Percentiles rank a stretch among this genome's conserved stretches.
Evolutionary conservation across 495 filamentous ascomycete species (phyloP).

Genomic region (Hypoxylon lienhwacheense): DNA sequence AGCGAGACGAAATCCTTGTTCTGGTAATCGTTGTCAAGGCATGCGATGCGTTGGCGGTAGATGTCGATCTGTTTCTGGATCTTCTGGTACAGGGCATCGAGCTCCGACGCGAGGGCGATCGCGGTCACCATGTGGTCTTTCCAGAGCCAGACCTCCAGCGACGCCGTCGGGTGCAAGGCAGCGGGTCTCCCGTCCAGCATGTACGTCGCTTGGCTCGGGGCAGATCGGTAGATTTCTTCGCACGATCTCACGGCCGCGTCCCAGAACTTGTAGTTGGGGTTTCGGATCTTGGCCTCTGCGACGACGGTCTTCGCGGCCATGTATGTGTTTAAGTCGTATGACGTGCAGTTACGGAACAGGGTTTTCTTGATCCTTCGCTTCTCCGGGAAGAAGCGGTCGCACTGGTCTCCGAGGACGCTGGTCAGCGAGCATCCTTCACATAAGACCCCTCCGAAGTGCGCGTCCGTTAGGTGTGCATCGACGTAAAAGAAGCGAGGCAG

Average conservation of each 20-base stretch:
- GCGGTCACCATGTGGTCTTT: neutral
- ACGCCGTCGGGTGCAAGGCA: neutral
- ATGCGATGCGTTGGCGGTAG: neutral
- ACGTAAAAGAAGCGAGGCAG: constrained; percentile 28
- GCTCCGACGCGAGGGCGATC: constrained; percentile 1
- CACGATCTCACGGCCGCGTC: neutral
- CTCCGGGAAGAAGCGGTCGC: constrained; percentile 12
- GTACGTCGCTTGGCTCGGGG: neutral
- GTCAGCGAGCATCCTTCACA: constrained; percentile 26
- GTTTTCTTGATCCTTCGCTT: neutral
- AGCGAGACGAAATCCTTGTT: too few species aligned
- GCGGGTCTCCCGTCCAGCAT: constrained; percentile 9
- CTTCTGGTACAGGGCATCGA: neutral
- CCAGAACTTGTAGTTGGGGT: constrained; percentile 10
- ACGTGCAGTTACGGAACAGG: neutral
- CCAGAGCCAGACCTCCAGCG: constrained; percentile 10
- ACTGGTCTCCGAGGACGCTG: neutral
- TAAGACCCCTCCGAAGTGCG: too few species aligned
- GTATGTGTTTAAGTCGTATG: neutral
- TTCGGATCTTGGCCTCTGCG: neutral
- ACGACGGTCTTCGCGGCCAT: neutral
- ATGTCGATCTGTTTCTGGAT: neutral
- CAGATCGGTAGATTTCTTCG: too few species aligned
- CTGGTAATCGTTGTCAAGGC: neutral
- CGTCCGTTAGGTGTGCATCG: too few species aligned